phyloP scores from a whole-genome alignment of 257 asterid species.

The Penstemon davidsonii region DNA sequence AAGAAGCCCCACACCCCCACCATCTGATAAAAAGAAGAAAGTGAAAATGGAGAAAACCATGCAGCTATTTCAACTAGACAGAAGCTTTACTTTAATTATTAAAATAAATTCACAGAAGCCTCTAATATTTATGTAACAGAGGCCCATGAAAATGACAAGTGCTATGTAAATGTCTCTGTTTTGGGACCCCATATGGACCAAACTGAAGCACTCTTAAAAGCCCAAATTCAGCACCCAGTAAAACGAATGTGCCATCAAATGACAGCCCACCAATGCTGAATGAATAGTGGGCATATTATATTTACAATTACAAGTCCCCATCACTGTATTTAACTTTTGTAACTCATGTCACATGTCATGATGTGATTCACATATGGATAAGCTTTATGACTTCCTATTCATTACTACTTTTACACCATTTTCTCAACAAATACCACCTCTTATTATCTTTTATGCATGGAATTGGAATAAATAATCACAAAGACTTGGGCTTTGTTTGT shows the following conservation, averaged over 20 bases:
- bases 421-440: background rate
- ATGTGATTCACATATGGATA: conserved; percentile 25
- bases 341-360: conserved; percentile 33
- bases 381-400: conserved; percentile 2
- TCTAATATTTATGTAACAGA: background rate
- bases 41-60: background rate
- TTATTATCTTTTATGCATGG: too few species aligned
- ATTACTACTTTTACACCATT: background rate
- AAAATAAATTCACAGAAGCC: conserved; percentile 22
- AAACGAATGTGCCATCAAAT: conserved; percentile 31
- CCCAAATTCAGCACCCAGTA: conserved; percentile 33
- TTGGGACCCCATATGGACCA: conserved; percentile 28
- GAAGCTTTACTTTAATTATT: background rate
- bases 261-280: conserved; percentile 23
- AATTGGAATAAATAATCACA: too few species aligned
- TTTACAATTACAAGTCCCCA: conserved; percentile 5
- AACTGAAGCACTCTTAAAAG: conserved; percentile 31
- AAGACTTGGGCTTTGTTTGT: too few species aligned
- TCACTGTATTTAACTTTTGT: conserved; percentile 19
- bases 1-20: background rate
- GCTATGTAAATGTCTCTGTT: conserved; percentile 24
- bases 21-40: background rate
- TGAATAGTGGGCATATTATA: background rate
- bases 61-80: background rate
- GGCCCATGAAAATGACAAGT: conserved; percentile 33